Evolutionary conservation across 78 protist species (phyloP), one percentile per base, ranked within the genome.

Genomic region (Polysphondylium violaceum): DNA sequence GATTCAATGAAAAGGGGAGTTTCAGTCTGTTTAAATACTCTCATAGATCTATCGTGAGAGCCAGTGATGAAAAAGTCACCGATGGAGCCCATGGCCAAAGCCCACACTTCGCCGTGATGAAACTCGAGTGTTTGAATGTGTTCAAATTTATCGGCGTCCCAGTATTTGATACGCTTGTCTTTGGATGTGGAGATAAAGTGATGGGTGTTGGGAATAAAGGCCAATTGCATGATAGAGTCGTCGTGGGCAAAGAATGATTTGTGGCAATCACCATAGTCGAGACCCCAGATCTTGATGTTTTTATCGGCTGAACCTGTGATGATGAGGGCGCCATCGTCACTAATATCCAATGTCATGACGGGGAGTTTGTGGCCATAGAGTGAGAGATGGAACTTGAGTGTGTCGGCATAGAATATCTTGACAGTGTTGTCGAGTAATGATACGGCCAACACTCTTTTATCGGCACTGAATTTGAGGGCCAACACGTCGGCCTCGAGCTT

Each of bases 301-400:
- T 98, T 98, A 88, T 99, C 99, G 0, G 99, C 99, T 0, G 96
- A 71, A 19, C 96, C 99, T 0, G 99, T 93, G 23, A 76, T 94
- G 36, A 98, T 47, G 23, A 99, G 88, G 21, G 95, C n/a, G 59
- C 77, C 4, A 77, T 98, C 99, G 21, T 87, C 47, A 14, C 94
- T 58, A 47, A 96, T 69, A 74, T 94, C 97, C 51, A 98, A n/a
- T 23, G 95, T 8, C 64, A 94, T 50, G 23, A 95, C 99, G 0
- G 99, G 99, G 43, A 98, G 93, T 63, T 95, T 95, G 95, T 99
- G 99, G 7, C 99, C 99, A 77, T 97, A 99, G 31, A 98, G 79
- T 8, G 98, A 85, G 16, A 99, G 94, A 90, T 69, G 96, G 88
- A 96, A 95, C 77, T 97, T 94, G 53, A 96, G 59, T 36, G 98